Conservation (phyloP, 345 rosid species). For the Gossypium mustelinum region DNA sequence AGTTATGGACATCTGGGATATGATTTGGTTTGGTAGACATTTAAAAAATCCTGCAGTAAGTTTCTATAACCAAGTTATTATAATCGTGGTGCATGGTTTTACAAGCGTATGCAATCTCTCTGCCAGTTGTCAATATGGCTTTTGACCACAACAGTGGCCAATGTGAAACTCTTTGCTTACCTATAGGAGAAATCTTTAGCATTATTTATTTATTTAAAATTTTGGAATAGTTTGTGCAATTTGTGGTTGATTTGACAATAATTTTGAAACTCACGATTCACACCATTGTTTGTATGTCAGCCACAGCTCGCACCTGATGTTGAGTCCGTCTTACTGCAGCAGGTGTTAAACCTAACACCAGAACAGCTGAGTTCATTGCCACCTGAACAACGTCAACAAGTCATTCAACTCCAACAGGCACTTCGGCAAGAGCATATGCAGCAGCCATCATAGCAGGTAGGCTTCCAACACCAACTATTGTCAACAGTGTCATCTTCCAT, state of each 20-base stretch:
- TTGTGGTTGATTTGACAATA: neutral
- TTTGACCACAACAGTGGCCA: neutral
- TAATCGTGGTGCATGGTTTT: neutral
- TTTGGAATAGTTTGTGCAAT: neutral
- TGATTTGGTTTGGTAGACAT: too few species aligned
- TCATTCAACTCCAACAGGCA: constrained; percentile 73
- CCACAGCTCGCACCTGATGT: constrained; percentile 45
- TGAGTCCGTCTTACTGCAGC: constrained; percentile 77
- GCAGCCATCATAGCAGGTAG: constrained; percentile 39
- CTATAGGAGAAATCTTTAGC: neutral
- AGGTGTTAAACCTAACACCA: constrained; percentile 76
- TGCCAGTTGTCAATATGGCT: neutral
- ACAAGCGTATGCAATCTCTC: too few species aligned
- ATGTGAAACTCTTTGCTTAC: neutral
- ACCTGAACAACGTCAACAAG: constrained; percentile 81
- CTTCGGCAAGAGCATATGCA: constrained; percentile 54
- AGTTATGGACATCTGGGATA: too few species aligned
- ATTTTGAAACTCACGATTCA: neutral
- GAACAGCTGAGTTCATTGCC: constrained; percentile 82
- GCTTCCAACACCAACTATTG: neutral
- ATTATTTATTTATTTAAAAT: neutral
- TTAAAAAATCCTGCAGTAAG: too few species aligned
- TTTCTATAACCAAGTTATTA: neutral
- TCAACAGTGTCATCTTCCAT: constrained; percentile 5
- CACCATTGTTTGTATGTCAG: constrained; percentile 19